Percentiles rank a stretch among this genome's conserved stretches.
These are phyloP conservation scores for Lactarius hatsudake DNA, from an alignment of 768 basidiomycete species.

Conservation along the genomic window DNA sequence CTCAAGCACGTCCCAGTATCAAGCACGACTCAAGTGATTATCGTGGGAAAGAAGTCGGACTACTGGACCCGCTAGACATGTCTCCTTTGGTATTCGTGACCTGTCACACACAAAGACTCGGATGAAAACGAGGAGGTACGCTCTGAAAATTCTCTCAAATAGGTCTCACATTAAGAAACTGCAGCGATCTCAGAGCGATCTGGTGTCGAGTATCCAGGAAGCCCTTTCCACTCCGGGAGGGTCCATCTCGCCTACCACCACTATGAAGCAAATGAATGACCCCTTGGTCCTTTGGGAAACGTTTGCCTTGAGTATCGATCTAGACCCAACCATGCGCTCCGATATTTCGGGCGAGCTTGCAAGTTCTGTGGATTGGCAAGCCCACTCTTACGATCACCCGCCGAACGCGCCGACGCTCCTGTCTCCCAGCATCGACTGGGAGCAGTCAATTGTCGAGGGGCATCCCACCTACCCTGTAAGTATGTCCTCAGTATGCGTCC, in stretches of 20 bases:
- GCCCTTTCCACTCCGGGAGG: conserved; percentile 6
- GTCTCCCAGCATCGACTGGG: conserved; percentile 55
- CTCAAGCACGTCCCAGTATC: conserved; percentile 46
- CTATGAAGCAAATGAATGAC: conserved; percentile 25
- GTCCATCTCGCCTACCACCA: conserved; percentile 1
- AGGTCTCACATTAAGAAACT: not conserved
- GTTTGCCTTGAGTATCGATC: conserved; percentile 39
- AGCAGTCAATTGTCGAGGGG: conserved; percentile 59
- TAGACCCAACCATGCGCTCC: conserved; percentile 36
- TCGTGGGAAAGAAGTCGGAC: conserved; percentile 42
- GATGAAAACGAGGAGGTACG: conserved; percentile 10
- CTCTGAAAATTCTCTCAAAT: not conserved
- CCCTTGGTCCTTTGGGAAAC: conserved; percentile 45
- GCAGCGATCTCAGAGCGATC: not conserved
- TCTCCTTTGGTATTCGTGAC: conserved; percentile 42
- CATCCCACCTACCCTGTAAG: conserved; percentile 59
- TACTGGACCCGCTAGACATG: conserved; percentile 58
- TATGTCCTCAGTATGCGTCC: not conserved
- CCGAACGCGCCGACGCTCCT: conserved; percentile 44
- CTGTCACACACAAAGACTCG: conserved; percentile 18
- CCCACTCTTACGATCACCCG: conserved; percentile 49
- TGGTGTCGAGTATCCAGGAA: conserved; percentile 2
- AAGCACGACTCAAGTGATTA: conserved; percentile 36
- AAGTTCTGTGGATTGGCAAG: conserved; percentile 55
- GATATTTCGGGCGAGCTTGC: conserved; percentile 49